Evolutionary conservation across 2,329 filamentous ascomycete species (phyloP).

Genomic region (Coniochaeta sp.): DNA sequence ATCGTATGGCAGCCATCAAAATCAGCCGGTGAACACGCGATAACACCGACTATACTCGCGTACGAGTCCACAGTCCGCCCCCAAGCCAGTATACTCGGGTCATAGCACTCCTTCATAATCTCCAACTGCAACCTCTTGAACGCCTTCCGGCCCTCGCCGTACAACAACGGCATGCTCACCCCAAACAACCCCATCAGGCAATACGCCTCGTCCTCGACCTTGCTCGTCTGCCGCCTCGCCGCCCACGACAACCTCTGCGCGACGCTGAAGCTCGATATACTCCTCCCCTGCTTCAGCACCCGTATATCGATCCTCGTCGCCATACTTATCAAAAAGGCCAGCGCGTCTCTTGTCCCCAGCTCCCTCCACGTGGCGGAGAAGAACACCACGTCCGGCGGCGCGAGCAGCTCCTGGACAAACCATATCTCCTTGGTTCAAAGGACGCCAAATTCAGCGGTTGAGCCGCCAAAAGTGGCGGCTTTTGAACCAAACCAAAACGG

Average conservation of each 20-base stretch:
- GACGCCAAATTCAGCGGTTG: too few species aligned
- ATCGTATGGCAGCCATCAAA: not conserved
- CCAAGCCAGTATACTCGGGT: not conserved
- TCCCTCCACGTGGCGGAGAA: not conserved
- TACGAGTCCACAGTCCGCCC: not conserved
- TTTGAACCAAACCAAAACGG: too few species aligned
- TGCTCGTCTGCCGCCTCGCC: constrained; percentile 13
- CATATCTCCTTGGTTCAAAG: too few species aligned
- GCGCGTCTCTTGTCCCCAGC: not conserved
- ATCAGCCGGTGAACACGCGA: not conserved
- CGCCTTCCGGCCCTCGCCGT: constrained; percentile 12
- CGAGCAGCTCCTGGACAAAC: too few species aligned
- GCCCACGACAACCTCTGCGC: constrained; percentile 17
- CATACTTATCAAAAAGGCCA: not conserved
- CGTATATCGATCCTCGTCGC: not conserved
- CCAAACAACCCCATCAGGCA: constrained; percentile 20
- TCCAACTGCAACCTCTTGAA: not conserved
- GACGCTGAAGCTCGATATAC: not conserved
- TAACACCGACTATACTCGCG: not conserved
- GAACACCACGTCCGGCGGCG: not conserved
- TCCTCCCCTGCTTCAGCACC: not conserved
- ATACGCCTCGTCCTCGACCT: constrained; percentile 19
- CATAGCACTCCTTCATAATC: constrained; percentile 1
- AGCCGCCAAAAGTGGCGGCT: too few species aligned
- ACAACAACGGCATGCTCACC: constrained; percentile 20